Evolutionary conservation across 164 flowering plant species (phyloP).

Genomic region (Buxus sempervirens): DNA sequence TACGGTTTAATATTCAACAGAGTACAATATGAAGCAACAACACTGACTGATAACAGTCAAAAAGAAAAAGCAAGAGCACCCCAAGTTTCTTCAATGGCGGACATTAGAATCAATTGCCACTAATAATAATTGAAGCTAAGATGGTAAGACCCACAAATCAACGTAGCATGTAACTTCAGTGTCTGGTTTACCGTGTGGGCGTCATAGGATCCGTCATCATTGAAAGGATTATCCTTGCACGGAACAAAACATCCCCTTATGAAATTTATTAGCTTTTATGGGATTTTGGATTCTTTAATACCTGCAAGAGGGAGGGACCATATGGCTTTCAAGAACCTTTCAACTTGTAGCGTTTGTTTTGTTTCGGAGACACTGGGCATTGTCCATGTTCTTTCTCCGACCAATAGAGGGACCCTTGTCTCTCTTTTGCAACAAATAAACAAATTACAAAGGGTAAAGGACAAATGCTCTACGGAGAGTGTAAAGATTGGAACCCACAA

Average conservation of each 20-base stretch:
- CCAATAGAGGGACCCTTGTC: constrained; percentile 48
- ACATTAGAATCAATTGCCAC: too few relatives aligned
- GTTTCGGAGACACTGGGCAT: constrained; percentile 25
- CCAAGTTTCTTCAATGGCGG: too few relatives aligned
- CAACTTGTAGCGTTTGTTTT: constrained; percentile 37
- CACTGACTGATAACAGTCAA: too few relatives aligned
- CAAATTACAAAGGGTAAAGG: constrained; percentile 6
- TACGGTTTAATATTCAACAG: too few relatives aligned
- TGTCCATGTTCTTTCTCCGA: constrained; percentile 43
- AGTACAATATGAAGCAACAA: too few relatives aligned
- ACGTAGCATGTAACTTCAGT: background rate
- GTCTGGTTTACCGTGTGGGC: background rate
- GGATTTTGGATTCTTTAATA: background rate
- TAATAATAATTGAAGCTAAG: too few relatives aligned
- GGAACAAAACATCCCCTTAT: background rate
- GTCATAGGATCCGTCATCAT: background rate
- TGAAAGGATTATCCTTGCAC: background rate
- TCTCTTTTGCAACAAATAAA: constrained; percentile 17
- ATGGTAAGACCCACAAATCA: too few relatives aligned
- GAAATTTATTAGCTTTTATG: background rate
- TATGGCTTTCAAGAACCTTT: constrained; percentile 40
- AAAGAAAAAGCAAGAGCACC: too few relatives aligned
- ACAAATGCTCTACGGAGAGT: too few relatives aligned
- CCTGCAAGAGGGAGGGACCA: constrained; percentile 33
- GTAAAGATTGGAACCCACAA: constrained; percentile 19